These are phyloP conservation scores for Heritiera fomes DNA, from an alignment of 345 rosid species.

Conservation along the genomic window DNA sequence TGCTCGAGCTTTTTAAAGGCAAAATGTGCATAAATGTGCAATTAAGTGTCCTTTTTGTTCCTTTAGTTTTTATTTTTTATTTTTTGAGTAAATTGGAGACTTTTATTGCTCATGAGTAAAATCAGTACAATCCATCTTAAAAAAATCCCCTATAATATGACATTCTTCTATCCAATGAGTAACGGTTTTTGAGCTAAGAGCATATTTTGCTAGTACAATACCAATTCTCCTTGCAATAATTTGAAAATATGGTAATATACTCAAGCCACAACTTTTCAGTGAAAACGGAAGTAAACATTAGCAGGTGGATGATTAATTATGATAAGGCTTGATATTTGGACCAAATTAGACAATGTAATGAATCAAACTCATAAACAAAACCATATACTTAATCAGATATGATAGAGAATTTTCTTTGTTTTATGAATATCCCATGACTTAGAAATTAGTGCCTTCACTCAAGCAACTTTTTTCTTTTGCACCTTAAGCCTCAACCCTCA, in stretches of 20 bases:
- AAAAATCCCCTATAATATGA: no score
- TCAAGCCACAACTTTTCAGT: background rate
- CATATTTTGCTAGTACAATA: background rate
- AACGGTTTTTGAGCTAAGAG: no score
- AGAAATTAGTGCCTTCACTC: conserved; percentile 3
- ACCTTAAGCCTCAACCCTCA: background rate
- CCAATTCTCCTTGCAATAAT: background rate
- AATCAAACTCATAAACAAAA: background rate
- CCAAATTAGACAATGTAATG: background rate
- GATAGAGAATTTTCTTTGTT: background rate
- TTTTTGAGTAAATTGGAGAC: background rate
- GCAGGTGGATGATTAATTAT: background rate
- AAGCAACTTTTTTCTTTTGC: background rate
- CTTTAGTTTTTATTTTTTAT: background rate
- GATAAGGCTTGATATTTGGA: background rate
- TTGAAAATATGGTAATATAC: background rate
- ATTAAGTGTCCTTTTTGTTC: background rate
- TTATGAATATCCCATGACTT: background rate
- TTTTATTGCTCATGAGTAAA: no score
- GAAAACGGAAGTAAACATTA: background rate
- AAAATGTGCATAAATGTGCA: background rate
- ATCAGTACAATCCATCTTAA: no score
- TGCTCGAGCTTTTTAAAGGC: background rate
- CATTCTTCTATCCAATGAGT: no score
- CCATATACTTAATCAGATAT: background rate